Evolutionary conservation across 441 rosid species (phyloP).

Genomic region (Croton setiger): DNA sequence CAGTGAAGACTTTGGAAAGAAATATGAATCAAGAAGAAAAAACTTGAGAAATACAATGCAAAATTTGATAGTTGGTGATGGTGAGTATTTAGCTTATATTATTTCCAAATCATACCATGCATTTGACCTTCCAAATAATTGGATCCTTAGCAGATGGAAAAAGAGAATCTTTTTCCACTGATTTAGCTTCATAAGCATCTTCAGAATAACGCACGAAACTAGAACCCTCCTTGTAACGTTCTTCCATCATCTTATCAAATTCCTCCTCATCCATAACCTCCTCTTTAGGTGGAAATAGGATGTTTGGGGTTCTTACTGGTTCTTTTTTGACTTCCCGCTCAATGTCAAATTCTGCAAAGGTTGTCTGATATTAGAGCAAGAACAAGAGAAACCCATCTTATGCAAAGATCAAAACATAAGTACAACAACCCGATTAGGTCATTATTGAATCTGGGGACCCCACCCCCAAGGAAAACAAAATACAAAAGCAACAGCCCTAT

Average conservation of each 20-base stretch:
- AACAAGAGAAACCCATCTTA: not conserved
- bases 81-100: not conserved
- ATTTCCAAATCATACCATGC: conserved; percentile 50
- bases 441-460: not conserved
- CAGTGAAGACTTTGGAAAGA: conserved; percentile 15
- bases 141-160: conserved; percentile 58
- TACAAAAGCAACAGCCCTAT: too few relatives aligned
- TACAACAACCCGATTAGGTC: not conserved
- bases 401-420: not conserved
- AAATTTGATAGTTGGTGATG: not conserved
- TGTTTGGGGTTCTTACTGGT: conserved; percentile 31
- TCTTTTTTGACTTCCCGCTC: conserved; percentile 43
- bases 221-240: conserved; percentile 55
- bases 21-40: not conserved
- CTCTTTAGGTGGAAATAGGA: conserved; percentile 68
- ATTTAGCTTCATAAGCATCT: conserved; percentile 52
- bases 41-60: not conserved
- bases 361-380: too few relatives aligned
- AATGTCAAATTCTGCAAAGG: conserved; percentile 39
- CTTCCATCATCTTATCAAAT: conserved; percentile 84
- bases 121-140: conserved; percentile 85
- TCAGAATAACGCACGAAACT: conserved; percentile 47
- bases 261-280: conserved; percentile 78
- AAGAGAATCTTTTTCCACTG: conserved; percentile 47
- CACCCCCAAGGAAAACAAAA: not conserved